phyloP scores from a whole-genome alignment of 1,284 basidiomycete genomes.

The Wallemia ichthyophaga region DNA sequence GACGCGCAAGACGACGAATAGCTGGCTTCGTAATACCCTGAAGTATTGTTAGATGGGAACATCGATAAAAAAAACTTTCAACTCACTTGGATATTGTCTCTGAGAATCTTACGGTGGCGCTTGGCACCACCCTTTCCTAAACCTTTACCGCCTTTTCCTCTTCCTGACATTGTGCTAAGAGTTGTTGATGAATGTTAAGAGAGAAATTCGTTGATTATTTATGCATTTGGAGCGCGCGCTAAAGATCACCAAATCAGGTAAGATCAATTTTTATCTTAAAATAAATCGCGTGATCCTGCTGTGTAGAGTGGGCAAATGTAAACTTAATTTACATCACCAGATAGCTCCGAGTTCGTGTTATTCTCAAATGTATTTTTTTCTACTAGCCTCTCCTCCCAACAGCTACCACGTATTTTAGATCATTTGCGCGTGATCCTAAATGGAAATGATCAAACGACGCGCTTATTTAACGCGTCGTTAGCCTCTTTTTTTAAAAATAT shows the following conservation, averaged over 20 bases:
- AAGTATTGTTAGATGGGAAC: constrained; percentile 6
- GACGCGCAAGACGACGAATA: constrained; percentile 72
- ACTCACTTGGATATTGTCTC: constrained; percentile 49
- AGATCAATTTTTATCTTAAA: too few species aligned
- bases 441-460: neutral
- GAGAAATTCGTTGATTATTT: constrained; percentile 1
- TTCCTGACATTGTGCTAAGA: constrained; percentile 31
- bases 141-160: constrained; percentile 38
- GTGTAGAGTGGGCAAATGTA: too few species aligned
- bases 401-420: too few species aligned
- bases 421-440: too few species aligned
- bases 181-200: constrained; percentile 6
- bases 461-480: neutral
- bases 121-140: constrained; percentile 65
- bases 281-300: too few species aligned
- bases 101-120: constrained; percentile 55
- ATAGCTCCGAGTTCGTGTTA: too few species aligned
- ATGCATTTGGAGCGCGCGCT: neutral
- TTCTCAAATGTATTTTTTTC: too few species aligned
- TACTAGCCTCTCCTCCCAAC: too few species aligned
- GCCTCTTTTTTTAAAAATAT: neutral
- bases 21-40: constrained; percentile 55
- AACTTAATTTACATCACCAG: too few species aligned
- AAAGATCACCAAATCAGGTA: neutral
- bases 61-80: constrained; percentile 6